Conservation (phyloP, 352 stramenopile species). For the Phytopythium aichiense region DNA sequence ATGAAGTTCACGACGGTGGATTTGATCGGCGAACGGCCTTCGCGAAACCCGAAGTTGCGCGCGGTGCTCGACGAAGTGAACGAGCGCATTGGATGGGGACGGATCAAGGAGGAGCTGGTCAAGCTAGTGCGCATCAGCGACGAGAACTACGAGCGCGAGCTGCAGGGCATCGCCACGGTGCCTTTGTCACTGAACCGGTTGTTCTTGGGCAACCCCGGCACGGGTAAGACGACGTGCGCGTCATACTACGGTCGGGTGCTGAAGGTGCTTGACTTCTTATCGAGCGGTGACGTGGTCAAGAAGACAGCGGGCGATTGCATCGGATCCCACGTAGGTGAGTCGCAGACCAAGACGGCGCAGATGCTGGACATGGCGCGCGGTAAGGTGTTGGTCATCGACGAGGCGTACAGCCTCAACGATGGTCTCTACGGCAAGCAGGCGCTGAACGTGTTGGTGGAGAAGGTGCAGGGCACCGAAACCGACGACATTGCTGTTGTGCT, state of each 20-base stretch:
- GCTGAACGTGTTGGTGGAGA: conserved; percentile 89
- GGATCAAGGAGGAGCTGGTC: conserved; percentile 73
- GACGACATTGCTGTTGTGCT: conserved; percentile 93
- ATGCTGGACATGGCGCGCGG: conserved; percentile 81
- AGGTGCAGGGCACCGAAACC: conserved; percentile 83
- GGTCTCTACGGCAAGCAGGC: conserved; percentile 64
- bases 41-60: conserved; percentile 68
- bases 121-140: conserved; percentile 75
- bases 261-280: conserved; percentile 87
- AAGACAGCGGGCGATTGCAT: conserved; percentile 89
- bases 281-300: conserved; percentile 85
- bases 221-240: conserved; percentile 91
- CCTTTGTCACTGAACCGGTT: conserved; percentile 78
- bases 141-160: conserved; percentile 81
- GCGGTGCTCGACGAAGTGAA: conserved; percentile 53
- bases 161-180: conserved; percentile 59
- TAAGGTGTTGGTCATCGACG: conserved; percentile 93
- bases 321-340: conserved; percentile 76
- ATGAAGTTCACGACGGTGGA: conserved; percentile 59
- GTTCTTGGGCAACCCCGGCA: conserved; percentile 91
- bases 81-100: conserved; percentile 68
- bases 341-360: conserved; percentile 81
- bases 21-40: conserved; percentile 75
- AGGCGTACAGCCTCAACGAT: conserved; percentile 90
- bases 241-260: conserved; percentile 84